A percentile compares a stretch with the other conserved stretches of the same genome.
phyloP scores from a whole-genome alignment of 2,329 filamentous ascomycete genomes.

The Microdochium paspali region DNA sequence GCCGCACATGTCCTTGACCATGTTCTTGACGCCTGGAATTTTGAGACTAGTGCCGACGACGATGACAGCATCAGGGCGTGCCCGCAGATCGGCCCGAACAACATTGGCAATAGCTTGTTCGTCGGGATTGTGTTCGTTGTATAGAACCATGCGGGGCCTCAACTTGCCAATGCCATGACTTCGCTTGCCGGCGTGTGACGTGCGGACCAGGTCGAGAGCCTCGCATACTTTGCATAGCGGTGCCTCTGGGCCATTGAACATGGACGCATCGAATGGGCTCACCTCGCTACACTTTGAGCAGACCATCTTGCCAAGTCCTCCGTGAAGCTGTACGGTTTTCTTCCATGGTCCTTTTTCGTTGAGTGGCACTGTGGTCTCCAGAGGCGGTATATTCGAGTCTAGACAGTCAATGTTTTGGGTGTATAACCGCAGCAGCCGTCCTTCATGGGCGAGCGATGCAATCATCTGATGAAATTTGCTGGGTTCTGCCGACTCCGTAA shows the following conservation, averaged over 20 bases:
- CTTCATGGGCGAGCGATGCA: conserved; percentile 79
- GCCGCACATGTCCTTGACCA: conserved; percentile 84
- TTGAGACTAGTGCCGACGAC: conserved; percentile 95
- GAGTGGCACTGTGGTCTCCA: conserved; percentile 74
- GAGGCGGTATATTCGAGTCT: conserved; percentile 71
- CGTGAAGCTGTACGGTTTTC: conserved; percentile 84
- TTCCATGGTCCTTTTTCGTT: conserved; percentile 85
- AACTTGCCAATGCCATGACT: conserved; percentile 89
- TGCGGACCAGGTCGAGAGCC: conserved; percentile 66
- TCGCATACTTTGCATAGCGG: conserved; percentile 72
- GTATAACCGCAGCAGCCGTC: conserved; percentile 80
- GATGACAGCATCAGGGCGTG: conserved; percentile 81
- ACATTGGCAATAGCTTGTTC: conserved; percentile 93
- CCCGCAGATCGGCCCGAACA: conserved; percentile 74
- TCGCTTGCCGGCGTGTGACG: conserved; percentile 68
- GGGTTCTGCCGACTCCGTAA: conserved; percentile 68
- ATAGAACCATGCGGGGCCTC: conserved; percentile 87
- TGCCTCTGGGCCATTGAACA: conserved; percentile 78
- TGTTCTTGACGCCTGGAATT: conserved; percentile 81
- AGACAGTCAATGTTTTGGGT: conserved; percentile 96
- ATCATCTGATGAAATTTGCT: conserved; percentile 91
- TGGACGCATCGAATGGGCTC: conserved; percentile 62
- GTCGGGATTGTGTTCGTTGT: conserved; percentile 95
- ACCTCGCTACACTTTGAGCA: conserved; percentile 85
- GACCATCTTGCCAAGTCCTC: conserved; percentile 90